phyloP scores from a whole-genome alignment of 306 rosid species.

The Myrica gale region DNA sequence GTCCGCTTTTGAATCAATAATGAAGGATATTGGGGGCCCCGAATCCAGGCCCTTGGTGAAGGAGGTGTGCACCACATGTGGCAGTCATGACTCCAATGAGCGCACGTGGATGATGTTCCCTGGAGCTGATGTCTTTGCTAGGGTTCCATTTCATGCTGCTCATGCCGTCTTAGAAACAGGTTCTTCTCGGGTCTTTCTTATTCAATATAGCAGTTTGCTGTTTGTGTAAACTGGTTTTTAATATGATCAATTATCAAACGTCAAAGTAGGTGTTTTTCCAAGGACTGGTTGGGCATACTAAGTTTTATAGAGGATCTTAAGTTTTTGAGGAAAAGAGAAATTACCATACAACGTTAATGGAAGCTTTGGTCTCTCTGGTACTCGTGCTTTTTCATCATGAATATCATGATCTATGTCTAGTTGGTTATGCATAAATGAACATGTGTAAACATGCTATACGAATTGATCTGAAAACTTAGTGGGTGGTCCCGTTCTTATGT shows the following conservation, averaged over 20 bases:
- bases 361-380: not conserved
- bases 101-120: constrained; percentile 81
- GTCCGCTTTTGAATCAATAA: constrained; percentile 77
- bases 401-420: not conserved
- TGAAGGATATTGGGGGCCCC: constrained; percentile 65
- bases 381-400: not conserved
- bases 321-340: not conserved
- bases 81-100: constrained; percentile 74
- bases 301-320: not conserved
- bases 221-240: not conserved
- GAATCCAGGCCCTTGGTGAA: constrained; percentile 66
- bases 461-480: not conserved
- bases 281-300: not conserved
- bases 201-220: not conserved
- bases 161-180: constrained; percentile 81
- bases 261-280: not conserved
- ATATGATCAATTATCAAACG: not conserved
- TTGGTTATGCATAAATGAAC: not conserved
- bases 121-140: constrained; percentile 73
- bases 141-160: constrained; percentile 83
- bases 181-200: constrained; percentile 16
- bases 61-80: constrained; percentile 83
- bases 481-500: not conserved
- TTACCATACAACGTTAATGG: not conserved
- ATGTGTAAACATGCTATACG: not conserved